Base-by-base conservation (phyloP, 192 early-diverging fungal genomes). In the Lobulomyces angularis region DNA sequence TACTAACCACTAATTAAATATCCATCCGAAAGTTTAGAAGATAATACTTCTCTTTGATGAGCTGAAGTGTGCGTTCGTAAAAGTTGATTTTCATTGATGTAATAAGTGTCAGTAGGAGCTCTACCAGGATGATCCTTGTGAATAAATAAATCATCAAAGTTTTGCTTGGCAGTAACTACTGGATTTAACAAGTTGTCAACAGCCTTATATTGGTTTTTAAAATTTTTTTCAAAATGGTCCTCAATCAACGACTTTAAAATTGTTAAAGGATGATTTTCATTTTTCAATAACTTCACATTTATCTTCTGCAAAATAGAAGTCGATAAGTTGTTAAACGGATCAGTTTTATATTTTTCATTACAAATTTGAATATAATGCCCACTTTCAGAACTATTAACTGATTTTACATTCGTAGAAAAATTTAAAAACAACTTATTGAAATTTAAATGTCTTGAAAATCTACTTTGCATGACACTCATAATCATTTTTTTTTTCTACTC, bases 51-150 rank as follows among this genome's bases (percentile, higher is more conserved):
- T 3, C 81, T 63, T 49, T 97, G 90, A 58, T 97, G 94, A 1
- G 94, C 94, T 1, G 87, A 91, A 2, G 89, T 89, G 46, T 97
- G 94, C 12, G 88, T 88, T 24, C 94, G 69, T 21, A 97, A 58
- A 35, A 97, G 73, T 14, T 65, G 73, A 46, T 63, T 48, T 8
- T 63, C 39, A 54, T 97, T 90, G 25, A 97, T 40, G 58, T 91
- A 97, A 62, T 97, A 97, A 23, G 86, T 93, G 50, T 97, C 94
- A 3, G 84, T 80, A 24, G 61, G 70, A 8, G 67, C 57, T 35
- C 94, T 71, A 6, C 84, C 80, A 0, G 84, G 81, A 53, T 97
- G 94, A 54, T 89, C 81, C 6, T 48, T 35, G 0, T 83, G 48
- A 53, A 97, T 80, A 29, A 83, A 73, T 8, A 97, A 76, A 17